A percentile compares a stretch with the other conserved stretches of the same genome.
Evolutionary conservation across 106 monocot species (phyloP).

Genomic region (Narthecium ossifragum): DNA sequence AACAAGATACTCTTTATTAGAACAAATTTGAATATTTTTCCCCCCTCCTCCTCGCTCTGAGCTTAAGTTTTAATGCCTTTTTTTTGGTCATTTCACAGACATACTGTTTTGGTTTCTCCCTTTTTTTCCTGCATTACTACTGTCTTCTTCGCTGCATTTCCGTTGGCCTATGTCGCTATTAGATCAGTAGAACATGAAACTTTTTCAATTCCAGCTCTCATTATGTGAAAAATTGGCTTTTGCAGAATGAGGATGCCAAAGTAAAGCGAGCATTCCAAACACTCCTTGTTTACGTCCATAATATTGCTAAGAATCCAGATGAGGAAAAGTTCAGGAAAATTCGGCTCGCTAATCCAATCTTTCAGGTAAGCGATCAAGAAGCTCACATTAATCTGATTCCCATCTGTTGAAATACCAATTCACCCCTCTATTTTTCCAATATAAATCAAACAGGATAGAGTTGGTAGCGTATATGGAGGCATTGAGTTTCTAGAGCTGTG

Average conservation of each 20-base stretch:
- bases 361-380: constrained; percentile 41
- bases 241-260: constrained; percentile 88
- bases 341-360: constrained; percentile 58
- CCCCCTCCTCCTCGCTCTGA: no score
- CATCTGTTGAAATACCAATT: not conserved
- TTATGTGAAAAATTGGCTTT: no score
- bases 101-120: no score
- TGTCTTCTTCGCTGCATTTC: no score
- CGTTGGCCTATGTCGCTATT: no score
- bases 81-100: no score
- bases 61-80: no score
- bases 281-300: constrained; percentile 78
- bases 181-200: no score
- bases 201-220: no score
- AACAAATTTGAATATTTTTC: no score
- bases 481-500: constrained; percentile 73
- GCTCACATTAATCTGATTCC: not conserved
- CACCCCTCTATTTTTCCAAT: not conserved
- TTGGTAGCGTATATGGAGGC: constrained; percentile 72
- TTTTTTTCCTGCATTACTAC: no score
- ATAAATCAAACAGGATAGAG: constrained; percentile 61
- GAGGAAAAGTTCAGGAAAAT: constrained; percentile 95
- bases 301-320: constrained; percentile 75
- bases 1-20: no score
- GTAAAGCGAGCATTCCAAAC: constrained; percentile 97